These are phyloP conservation scores for Ganoderma leucocontextum DNA, from an alignment of 1,284 basidiomycete genomes.

Conservation along the genomic window DNA sequence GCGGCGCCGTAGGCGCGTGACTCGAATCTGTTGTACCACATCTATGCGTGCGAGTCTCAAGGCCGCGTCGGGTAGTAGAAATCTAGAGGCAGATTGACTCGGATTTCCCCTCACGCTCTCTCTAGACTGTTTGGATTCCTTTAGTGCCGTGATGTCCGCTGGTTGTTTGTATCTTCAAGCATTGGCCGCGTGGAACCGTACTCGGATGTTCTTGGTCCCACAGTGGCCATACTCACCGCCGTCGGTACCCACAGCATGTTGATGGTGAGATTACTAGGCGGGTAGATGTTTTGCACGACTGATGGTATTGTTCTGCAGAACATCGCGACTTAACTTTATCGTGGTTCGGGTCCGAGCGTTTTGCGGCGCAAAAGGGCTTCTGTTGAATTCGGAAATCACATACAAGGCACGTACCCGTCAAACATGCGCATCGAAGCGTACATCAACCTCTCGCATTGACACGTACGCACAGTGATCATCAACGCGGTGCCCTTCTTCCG, in stretches of 20 bases:
- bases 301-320: not conserved
- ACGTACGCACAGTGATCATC: not conserved
- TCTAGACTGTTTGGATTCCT: not conserved
- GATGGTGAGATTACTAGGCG: not conserved
- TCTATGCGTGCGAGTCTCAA: no score
- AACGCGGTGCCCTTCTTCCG: not conserved
- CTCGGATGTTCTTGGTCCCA: not conserved
- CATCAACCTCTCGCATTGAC: not conserved
- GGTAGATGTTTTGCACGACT: not conserved
- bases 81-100: not conserved
- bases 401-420: constrained; percentile 4
- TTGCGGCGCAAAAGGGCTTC: not conserved
- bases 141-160: not conserved
- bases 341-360: not conserved
- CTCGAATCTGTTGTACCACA: not conserved
- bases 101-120: no score
- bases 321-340: not conserved
- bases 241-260: not conserved
- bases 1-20: not conserved
- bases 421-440: not conserved
- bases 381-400: not conserved
- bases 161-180: not conserved
- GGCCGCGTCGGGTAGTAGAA: no score
- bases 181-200: not conserved
- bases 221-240: not conserved